Base-by-base conservation (phyloP, 192 early-diverging fungal genomes). In the Umbelopsis vinacea region DNA sequence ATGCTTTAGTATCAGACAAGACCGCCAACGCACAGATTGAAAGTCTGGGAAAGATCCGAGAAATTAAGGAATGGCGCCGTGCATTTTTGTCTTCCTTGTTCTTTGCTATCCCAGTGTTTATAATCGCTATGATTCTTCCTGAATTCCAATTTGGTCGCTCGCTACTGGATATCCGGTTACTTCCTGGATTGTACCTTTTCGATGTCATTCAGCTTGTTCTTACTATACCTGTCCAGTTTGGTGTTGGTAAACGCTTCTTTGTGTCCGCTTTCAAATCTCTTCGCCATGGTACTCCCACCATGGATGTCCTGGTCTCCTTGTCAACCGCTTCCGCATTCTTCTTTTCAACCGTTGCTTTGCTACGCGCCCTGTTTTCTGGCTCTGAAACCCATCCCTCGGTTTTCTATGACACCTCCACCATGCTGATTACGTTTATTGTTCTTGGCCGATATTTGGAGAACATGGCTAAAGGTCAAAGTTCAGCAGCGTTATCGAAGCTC, bases 391-490 rank as follows among this genome's bases (percentile, higher is more conserved):
- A 80, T 21, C 89, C 95, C 4, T 87, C 94, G 52, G 93, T 94
- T 33, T 97, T 97, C 79, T 99, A 97, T 74, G 97, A 99, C 74
- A 97, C 97, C 1, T 89, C 91, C 6, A 88, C 91, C 21, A 95
- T 93, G 88, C 81, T 99, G 74, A 93, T 99, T 37, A 91, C 93
- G 1, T 98, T 99, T 87, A 90, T 99, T 50, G 88, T 91, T 5
- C 80, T 99, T 52, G 97, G 97, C 3, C 83, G 96, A 21, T 97
- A 94, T 78, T 80, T 99, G 29, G 96, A 98, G 74, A 98, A 97
- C 80, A 66, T 92, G 73, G 96, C 97, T 71, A 99, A 98, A 80
- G 96, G 93, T 19, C 92, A 94, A 72, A 95, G 96, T 14, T 95
- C 94, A 0, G 85, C 86, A 0, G 97, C 97, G 4, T 82, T 99